These are phyloP conservation scores for Cochliopodium minus DNA, from an alignment of 208 protist genomes.

Conservation along the genomic window DNA sequence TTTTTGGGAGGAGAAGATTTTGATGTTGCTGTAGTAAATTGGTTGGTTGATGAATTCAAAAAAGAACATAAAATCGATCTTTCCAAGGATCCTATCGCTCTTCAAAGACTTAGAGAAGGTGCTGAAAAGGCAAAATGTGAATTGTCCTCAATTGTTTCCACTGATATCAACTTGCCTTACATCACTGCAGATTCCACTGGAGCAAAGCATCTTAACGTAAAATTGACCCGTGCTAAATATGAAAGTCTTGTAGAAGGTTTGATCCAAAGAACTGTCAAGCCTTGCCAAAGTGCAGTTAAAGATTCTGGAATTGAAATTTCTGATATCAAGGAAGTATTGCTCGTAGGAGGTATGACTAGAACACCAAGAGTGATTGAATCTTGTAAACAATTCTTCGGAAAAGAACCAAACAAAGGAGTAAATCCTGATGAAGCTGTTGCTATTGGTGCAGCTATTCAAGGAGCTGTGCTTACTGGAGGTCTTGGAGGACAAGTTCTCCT, in stretches of 20 bases:
- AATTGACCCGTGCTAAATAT: conserved; percentile 68
- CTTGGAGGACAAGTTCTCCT: conserved; percentile 79
- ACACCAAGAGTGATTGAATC: conserved; percentile 76
- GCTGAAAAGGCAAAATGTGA: conserved; percentile 90
- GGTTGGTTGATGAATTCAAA: conserved; percentile 74
- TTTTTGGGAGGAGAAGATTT: conserved; percentile 97
- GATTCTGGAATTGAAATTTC: conserved; percentile 53
- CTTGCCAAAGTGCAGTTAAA: conserved; percentile 51
- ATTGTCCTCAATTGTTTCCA: conserved; percentile 66
- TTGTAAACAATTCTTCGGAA: conserved; percentile 71
- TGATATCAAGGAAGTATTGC: conserved; percentile 85
- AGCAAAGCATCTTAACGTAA: conserved; percentile 61
- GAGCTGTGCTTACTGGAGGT: conserved; percentile 64
- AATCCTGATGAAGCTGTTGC: conserved; percentile 99
- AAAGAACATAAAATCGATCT: conserved; percentile 72
- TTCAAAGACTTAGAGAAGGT: conserved; percentile 84
- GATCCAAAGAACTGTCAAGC: conserved; percentile 43
- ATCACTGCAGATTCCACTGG: conserved; percentile 65
- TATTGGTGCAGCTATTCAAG: conserved; percentile 93
- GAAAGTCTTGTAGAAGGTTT: conserved; percentile 59
- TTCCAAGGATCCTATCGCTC: conserved; percentile 64
- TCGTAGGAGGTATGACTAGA: conserved; percentile 89
- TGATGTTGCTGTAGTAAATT: conserved; percentile 61
- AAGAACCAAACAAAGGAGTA: conserved; percentile 81
- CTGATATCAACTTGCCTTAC: conserved; percentile 83